phyloP scores from a whole-genome alignment of 345 rosid genomes.

The Syzygium grande region DNA sequence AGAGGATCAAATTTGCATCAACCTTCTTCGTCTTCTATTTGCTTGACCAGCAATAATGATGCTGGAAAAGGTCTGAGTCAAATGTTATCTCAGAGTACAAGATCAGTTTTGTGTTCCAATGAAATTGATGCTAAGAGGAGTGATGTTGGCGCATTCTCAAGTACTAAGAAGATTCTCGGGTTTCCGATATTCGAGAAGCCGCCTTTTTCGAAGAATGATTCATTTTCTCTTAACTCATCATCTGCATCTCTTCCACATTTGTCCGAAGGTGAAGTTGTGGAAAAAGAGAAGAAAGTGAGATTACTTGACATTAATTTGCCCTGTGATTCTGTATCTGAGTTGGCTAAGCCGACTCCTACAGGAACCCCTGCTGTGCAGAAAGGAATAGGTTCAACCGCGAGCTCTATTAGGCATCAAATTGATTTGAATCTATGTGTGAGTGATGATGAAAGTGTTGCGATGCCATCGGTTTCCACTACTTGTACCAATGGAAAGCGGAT shows the following conservation, averaged over 20 bases:
- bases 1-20: slow-evolving; percentile 19
- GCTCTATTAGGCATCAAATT: slow-evolving; percentile 39
- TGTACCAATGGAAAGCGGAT: slow-evolving; percentile 23
- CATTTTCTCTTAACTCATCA: slow-evolving; percentile 27
- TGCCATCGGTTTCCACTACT: slow-evolving; percentile 14
- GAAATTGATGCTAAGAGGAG: slow-evolving; percentile 19
- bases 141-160: slow-evolving; percentile 20
- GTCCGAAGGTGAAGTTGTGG: slow-evolving; percentile 27
- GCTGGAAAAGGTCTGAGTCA: slow-evolving; percentile 14
- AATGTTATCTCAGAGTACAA: slow-evolving; percentile 22
- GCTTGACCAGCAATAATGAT: slow-evolving; percentile 24
- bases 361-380: slow-evolving; percentile 22
- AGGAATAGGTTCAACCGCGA: slow-evolving; percentile 20
- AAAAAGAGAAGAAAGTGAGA: slow-evolving; percentile 27
- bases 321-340: slow-evolving; percentile 42
- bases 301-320: slow-evolving; percentile 80
- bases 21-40: slow-evolving; percentile 19
- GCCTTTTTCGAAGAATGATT: slow-evolving; percentile 25
- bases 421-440: slow-evolving; percentile 63
- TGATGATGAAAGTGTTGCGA: slow-evolving; percentile 59
- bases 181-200: slow-evolving; percentile 34
- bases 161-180: slow-evolving; percentile 50
- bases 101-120: slow-evolving; percentile 30
- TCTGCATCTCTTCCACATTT: slow-evolving; percentile 9
- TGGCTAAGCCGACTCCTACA: slow-evolving; percentile 16